Percentiles rank a stretch among this genome's conserved stretches.
Conservation (phyloP, 305 asterid species). For the Ilex paraguariensis region DNA sequence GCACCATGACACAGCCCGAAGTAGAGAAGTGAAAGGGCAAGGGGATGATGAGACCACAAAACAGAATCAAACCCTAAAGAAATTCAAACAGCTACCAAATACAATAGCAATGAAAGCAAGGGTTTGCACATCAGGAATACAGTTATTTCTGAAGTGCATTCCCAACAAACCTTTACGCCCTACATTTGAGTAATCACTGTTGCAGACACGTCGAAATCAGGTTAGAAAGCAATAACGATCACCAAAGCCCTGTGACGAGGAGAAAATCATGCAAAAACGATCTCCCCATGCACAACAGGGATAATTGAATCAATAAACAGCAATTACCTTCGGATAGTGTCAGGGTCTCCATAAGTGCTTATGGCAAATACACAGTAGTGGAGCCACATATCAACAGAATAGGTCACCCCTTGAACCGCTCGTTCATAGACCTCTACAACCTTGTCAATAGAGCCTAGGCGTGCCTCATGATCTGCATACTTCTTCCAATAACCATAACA, state of each 20-base stretch:
- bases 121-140: conserved; percentile 49
- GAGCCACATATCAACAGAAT: conserved; percentile 99
- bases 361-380: conserved; percentile 89
- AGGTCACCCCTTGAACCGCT: conserved; percentile 95
- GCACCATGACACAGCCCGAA: conserved; percentile 51
- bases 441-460: conserved; percentile 75
- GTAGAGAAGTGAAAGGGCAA: conserved; percentile 35
- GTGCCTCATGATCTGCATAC: conserved; percentile 97
- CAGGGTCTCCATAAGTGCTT: conserved; percentile 86
- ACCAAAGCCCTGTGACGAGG: conserved; percentile 26
- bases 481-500: conserved; percentile 99
- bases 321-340: conserved; percentile 77
- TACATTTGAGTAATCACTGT: conserved; percentile 60
- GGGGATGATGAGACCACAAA: conserved; percentile 37
- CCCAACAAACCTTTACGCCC: conserved; percentile 67
- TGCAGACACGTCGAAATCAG: conserved; percentile 58
- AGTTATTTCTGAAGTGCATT: conserved; percentile 37
- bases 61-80: conserved; percentile 34
- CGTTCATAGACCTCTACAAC: conserved; percentile 95
- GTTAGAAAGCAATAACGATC: conserved; percentile 50
- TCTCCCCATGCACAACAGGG: conserved; percentile 22
- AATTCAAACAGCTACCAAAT: conserved; percentile 29
- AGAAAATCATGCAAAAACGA: conserved; percentile 22
- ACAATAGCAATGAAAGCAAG: conserved; percentile 36
- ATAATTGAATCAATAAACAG: conserved; percentile 4